Evolutionary conservation across 352 stramenopile genomes (phyloP), one percentile per base, ranked within the genome.

Genomic region (Globisporangium ultimum): DNA sequence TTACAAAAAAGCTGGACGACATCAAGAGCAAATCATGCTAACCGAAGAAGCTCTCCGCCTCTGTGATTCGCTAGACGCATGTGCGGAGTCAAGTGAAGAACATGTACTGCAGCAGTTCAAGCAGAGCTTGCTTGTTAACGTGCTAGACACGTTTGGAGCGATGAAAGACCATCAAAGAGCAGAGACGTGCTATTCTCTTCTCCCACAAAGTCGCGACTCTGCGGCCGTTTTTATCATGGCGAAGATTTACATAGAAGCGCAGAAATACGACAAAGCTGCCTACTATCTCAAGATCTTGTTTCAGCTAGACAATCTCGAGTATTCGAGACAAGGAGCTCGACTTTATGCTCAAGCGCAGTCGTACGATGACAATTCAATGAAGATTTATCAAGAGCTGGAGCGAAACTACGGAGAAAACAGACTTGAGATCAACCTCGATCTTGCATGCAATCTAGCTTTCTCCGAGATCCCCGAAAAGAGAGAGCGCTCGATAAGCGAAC

Each of bases 381-480:
- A 78, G 36, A 67, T 91, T 52, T 93, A 88, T 66, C 62, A 76
- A 48, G 68, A 84, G 12, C 64, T 93, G 8, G 66, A 80, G n/a
- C 64, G 72, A 42, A 78, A 85, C 36, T 89, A 87, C 32, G 80
- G 77, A 4, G 78, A 86, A 58, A 56, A 73, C 22, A 60, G 65
- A 18, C 56, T 88, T 22, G 64, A 78, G 24, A 89, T 93, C 42
- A 77, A 73, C 48, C 47, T 91, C 28, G 84, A 91, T 55, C 62
- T 93, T 14, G 80, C 77, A n/a, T 89, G 75, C 41, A 68, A 63
- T 49, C 65, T 91, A 6, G 75, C 76, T 60, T 47, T 64, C 60
- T 68, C 76, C 61, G 43, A 65, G 40, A 36, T 61, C 64, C 40
- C 53, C 11, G 52, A 72, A 59, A 58, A 64, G 46, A 58, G 58